Percentiles rank a stretch among this genome's conserved stretches.
These are phyloP conservation scores for Pythium rishiriense DNA, from an alignment of 352 stramenopile genomes.

Conservation along the genomic window DNA sequence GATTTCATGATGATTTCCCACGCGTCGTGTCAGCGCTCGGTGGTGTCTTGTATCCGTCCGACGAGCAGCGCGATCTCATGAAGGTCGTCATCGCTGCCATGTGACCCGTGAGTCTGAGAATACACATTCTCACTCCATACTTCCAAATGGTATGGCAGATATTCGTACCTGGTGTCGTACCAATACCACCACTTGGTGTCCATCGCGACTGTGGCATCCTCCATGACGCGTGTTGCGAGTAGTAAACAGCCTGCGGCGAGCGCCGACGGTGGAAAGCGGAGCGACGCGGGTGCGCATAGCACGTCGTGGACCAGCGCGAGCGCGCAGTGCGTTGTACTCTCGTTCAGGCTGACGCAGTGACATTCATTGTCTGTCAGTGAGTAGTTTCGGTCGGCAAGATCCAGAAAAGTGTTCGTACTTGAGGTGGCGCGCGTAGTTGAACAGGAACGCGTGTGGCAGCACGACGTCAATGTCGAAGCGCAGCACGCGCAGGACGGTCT, in stretches of 20 bases:
- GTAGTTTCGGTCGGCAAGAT: constrained; percentile 24
- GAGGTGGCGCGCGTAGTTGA: constrained; percentile 35
- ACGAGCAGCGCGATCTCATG: constrained; percentile 28
- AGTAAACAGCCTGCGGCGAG: constrained; percentile 36
- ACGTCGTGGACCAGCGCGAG: constrained; percentile 43
- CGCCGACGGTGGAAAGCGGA: constrained; percentile 31
- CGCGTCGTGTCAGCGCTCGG: too few species aligned
- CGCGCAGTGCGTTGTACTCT: constrained; percentile 35
- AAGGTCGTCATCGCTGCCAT: constrained; percentile 49
- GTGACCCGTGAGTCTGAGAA: not conserved
- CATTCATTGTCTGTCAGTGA: not conserved
- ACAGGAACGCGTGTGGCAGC: constrained; percentile 36
- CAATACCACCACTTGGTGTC: constrained; percentile 50
- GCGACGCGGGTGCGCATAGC: constrained; percentile 27
- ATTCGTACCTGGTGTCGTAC: constrained; percentile 43
- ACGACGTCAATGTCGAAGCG: constrained; percentile 49
- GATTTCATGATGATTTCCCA: too few species aligned
- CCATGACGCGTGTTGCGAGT: constrained; percentile 26
- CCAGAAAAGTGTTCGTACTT: constrained; percentile 30
- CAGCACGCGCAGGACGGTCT: constrained; percentile 48
- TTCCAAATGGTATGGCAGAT: not conserved
- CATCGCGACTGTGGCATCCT: not conserved
- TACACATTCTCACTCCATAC: not conserved
- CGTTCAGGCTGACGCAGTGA: constrained; percentile 26
- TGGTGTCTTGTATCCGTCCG: constrained; percentile 22